These are phyloP conservation scores for Xylaria multiplex DNA, from an alignment of 2,329 filamentous ascomycete genomes.

Conservation along the genomic window DNA sequence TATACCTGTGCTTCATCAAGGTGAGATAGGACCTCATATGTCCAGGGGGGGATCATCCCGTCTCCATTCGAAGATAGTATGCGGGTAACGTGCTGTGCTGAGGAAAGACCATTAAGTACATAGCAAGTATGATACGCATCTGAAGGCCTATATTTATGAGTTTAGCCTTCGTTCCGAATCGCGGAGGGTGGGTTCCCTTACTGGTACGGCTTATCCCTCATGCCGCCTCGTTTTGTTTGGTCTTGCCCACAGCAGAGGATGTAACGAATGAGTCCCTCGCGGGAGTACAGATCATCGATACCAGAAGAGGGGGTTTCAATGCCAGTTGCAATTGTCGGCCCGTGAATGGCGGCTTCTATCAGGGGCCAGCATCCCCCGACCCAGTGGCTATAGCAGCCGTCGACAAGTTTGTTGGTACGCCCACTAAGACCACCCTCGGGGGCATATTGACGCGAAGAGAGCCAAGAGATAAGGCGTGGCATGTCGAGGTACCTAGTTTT, in stretches of 20 bases:
- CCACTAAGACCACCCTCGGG: conserved; percentile 94
- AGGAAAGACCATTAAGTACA: conserved; percentile 85
- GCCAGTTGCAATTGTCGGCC: conserved; percentile 51
- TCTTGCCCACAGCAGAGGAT: conserved; percentile 91
- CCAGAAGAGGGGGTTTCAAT: conserved; percentile 37
- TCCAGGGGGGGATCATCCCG: conserved; percentile 57
- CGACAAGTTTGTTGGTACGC: conserved; percentile 96
- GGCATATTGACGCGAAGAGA: conserved; percentile 86
- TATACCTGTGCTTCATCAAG: conserved; percentile 70
- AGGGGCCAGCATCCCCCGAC: conserved; percentile 94
- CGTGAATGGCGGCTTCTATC: conserved; percentile 79
- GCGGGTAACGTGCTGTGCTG: conserved; percentile 73
- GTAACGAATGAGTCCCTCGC: conserved; percentile 86
- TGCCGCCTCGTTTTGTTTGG: conserved; percentile 73
- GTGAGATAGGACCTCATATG: conserved; percentile 57
- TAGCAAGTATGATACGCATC: conserved; percentile 96
- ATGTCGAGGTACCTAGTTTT: conserved; percentile 76
- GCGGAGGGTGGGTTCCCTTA: conserved; percentile 57
- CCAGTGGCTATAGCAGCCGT: conserved; percentile 99
- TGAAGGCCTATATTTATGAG: conserved; percentile 63
- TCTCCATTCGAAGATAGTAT: conserved; percentile 49
- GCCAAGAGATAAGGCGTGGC: conserved; percentile 81
- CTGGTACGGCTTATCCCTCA: conserved; percentile 94
- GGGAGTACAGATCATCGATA: conserved; percentile 68
- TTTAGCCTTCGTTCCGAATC: conserved; percentile 28